phyloP scores from a whole-genome alignment of 768 basidiomycete genomes.

The Suillus clintonianus region DNA sequence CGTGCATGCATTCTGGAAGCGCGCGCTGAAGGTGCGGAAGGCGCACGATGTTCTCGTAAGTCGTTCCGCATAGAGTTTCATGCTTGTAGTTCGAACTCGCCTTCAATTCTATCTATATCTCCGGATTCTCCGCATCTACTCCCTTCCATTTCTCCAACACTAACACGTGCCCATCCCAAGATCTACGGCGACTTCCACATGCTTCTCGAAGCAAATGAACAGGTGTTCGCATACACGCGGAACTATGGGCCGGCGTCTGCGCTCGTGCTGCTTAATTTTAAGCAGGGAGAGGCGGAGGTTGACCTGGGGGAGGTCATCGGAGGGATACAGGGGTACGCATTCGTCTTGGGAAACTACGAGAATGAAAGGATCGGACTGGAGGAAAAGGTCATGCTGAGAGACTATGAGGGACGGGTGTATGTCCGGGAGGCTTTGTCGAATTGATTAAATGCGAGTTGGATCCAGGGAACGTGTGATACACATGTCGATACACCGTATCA shows the following conservation, averaged over 20 bases:
- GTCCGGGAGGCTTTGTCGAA: constrained; percentile 7
- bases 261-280: constrained; percentile 53
- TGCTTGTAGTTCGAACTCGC: not conserved
- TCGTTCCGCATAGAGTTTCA: not conserved
- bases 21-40: constrained; percentile 54
- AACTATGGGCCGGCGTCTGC: constrained; percentile 32
- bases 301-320: constrained; percentile 2
- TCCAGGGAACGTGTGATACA: not conserved
- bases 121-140: not conserved
- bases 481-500: not conserved
- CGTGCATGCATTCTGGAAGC: constrained; percentile 63
- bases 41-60: constrained; percentile 10
- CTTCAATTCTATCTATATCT: not conserved
- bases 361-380: constrained; percentile 1
- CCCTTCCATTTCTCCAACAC: not conserved
- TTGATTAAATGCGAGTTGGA: not conserved
- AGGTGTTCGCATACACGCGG: constrained; percentile 58
- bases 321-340: constrained; percentile 5
- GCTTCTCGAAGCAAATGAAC: constrained; percentile 45
- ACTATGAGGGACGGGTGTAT: constrained; percentile 34
- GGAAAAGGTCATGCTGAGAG: constrained; percentile 16
- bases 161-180: constrained; percentile 30
- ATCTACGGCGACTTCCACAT: constrained; percentile 63
- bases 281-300: constrained; percentile 24
- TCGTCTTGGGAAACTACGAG: constrained; percentile 31